Conservation (phyloP, 164 flowering plant species). For the Taxillus chinensis region DNA sequence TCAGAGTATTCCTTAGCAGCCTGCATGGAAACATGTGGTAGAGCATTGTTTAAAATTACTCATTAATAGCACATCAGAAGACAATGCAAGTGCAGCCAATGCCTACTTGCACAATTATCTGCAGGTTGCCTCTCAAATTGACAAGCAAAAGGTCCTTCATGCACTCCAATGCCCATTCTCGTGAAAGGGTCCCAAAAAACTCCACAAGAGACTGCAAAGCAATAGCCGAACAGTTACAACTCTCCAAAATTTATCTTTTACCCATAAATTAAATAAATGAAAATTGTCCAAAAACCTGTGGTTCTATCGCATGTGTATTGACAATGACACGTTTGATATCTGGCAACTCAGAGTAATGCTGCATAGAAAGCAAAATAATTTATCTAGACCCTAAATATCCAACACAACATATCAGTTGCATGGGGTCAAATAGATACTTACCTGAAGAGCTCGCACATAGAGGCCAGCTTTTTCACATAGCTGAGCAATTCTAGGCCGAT, state of each 20-base stretch:
- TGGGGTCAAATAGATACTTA: constrained; percentile 14
- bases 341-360: constrained; percentile 92
- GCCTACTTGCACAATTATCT: constrained; percentile 95
- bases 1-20: constrained; percentile 94
- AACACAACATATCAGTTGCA: background rate
- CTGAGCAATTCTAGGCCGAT: constrained; percentile 95
- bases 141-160: constrained; percentile 97
- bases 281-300: constrained; percentile 56
- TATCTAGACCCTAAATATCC: constrained; percentile 1
- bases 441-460: constrained; percentile 84
- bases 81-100: background rate
- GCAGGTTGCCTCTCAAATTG: constrained; percentile 94
- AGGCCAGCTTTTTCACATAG: constrained; percentile 99
- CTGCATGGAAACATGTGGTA: constrained; percentile 27
- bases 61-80: background rate
- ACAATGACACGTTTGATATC: constrained; percentile 98
- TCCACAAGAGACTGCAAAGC: constrained; percentile 85
- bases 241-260: too few relatives aligned
- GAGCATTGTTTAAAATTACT: background rate
- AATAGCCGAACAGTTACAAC: background rate
- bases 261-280: background rate
- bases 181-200: constrained; percentile 95
- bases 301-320: constrained; percentile 99
- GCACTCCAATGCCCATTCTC: constrained; percentile 99
- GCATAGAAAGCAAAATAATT: constrained; percentile 21